Evolutionary conservation across 495 filamentous ascomycete genomes (phyloP), one percentile per base, ranked within the genome.

Genomic region (Aspergillus hancockii): DNA sequence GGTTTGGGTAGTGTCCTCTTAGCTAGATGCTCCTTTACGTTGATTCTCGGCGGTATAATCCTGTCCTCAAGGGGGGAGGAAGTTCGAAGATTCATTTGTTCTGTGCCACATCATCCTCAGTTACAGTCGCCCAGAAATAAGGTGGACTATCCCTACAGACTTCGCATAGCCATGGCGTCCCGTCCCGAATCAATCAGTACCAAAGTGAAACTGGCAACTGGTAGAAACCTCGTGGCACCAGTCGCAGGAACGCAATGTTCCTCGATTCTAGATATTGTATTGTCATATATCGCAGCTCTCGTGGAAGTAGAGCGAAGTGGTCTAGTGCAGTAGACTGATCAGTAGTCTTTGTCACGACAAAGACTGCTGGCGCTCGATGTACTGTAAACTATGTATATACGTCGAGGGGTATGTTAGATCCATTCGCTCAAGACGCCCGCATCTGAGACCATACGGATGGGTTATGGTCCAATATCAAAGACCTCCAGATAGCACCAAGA

Each of bases 81-180:
- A n/a, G n/a, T n/a, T n/a, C 22, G n/a, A 16, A 31, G 13, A 28
- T 28, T 38, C 30, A 32, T 5, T 12, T 49, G 4, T 50, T 50
- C 22, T 10, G 19, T 36, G 19, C 30, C n/a, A 40, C 22, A 9
- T 43, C 14, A 8, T 22, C 4, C 6, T 22, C 47, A 16, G n/a
- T 49, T 4, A n/a, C 22, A 0, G 57, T 54, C 9, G 57, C 57
- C 57, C 50, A 59, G 49, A 59, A 59, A 25, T 36, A 59, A 1
- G 50, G 57, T 8, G 57, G 50, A 21, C 54, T 28, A 2, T 52
- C 30, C 18, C 43, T 47, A 14, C 40, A 54, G 3, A 49, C 14
- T 18, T 54, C 57, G 36, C 49, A 59, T 5, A 49, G 23, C 49
- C 57, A 54, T 3, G 50, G 50, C 57, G 47, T 59, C 9, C 54